phyloP scores from a whole-genome alignment of 805 yeast genomes.

The Pichia nanzhaoensis region DNA sequence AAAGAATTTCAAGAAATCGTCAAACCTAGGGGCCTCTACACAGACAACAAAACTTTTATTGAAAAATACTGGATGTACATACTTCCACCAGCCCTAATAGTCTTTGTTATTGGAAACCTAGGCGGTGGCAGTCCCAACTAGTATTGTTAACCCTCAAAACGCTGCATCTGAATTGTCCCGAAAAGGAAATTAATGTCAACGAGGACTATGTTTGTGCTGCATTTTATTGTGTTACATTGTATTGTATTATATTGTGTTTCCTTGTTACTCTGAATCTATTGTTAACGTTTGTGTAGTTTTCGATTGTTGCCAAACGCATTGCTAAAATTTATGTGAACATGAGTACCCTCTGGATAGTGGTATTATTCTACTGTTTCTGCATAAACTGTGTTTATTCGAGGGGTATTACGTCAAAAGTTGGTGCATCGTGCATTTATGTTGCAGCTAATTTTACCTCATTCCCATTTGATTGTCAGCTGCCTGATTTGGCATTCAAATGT shows the following conservation, averaged over 20 bases:
- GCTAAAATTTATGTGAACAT: neutral
- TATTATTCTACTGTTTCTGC: neutral
- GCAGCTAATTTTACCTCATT: constrained; percentile 29
- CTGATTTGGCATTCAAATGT: constrained; percentile 31
- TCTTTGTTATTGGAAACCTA: constrained; percentile 22
- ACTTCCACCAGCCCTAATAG: constrained; percentile 41
- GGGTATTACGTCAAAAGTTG: constrained; percentile 31
- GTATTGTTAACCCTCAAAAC: no score
- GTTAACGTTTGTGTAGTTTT: no score
- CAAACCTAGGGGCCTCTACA: constrained; percentile 2
- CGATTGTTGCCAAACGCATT: neutral
- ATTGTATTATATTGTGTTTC: no score
- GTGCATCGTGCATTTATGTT: constrained; percentile 32
- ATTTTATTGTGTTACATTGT: no score
- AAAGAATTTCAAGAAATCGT: constrained; percentile 7
- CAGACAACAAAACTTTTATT: constrained; percentile 37
- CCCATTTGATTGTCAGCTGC: constrained; percentile 29
- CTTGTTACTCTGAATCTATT: no score
- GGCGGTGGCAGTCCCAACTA: neutral
- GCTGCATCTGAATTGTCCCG: neutral
- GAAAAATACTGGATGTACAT: constrained; percentile 61
- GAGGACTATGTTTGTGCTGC: neutral
- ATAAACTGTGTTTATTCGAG: constrained; percentile 11
- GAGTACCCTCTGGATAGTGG: neutral
- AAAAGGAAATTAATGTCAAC: neutral